A percentile compares a stretch with the other conserved stretches of the same genome.
phyloP scores from a whole-genome alignment of 75 land plant genomes.

The Selaginella moellendorffii region DNA sequence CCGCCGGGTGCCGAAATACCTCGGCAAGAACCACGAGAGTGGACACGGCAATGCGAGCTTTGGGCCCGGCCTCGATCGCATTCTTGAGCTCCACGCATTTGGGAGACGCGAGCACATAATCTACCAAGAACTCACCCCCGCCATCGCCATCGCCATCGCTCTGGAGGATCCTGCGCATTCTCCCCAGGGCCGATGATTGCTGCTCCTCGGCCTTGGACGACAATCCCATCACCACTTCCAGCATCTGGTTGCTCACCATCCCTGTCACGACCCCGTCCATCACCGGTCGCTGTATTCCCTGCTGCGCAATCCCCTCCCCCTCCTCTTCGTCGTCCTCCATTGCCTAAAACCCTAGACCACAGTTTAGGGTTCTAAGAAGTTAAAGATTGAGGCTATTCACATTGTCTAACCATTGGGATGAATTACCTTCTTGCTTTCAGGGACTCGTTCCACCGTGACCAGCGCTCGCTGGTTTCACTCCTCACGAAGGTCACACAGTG shows the following conservation, averaged over 20 bases:
- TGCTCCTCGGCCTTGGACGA: conserved; percentile 10
- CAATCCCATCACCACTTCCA: conserved; percentile 11
- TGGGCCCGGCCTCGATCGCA: conserved; percentile 46
- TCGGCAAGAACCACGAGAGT: conserved; percentile 33
- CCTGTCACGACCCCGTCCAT: too few relatives aligned
- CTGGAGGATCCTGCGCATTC: neutral
- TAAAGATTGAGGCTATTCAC: conserved; percentile 51
- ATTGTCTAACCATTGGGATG: conserved; percentile 44
- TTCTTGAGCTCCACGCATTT: conserved; percentile 39
- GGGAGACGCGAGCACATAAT: conserved; percentile 42
- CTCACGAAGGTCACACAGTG: too few relatives aligned
- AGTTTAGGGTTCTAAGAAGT: too few relatives aligned
- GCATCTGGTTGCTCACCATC: conserved; percentile 15
- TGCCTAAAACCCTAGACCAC: conserved; percentile 71
- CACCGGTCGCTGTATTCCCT: too few relatives aligned
- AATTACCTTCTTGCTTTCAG: too few relatives aligned
- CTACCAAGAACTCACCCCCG: conserved; percentile 37
- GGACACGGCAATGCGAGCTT: conserved; percentile 31
- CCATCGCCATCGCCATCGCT: conserved; percentile 38
- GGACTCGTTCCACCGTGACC: too few relatives aligned
- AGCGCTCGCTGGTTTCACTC: too few relatives aligned
- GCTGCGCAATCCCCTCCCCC: conserved; percentile 43
- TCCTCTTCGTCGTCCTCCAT: conserved; percentile 50
- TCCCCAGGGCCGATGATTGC: conserved; percentile 1
- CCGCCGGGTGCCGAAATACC: conserved; percentile 48